A percentile compares a stretch with the other conserved stretches of the same genome.
Conservation (phyloP, 2,329 filamentous ascomycete genomes). For the Esteya vermicola region DNA sequence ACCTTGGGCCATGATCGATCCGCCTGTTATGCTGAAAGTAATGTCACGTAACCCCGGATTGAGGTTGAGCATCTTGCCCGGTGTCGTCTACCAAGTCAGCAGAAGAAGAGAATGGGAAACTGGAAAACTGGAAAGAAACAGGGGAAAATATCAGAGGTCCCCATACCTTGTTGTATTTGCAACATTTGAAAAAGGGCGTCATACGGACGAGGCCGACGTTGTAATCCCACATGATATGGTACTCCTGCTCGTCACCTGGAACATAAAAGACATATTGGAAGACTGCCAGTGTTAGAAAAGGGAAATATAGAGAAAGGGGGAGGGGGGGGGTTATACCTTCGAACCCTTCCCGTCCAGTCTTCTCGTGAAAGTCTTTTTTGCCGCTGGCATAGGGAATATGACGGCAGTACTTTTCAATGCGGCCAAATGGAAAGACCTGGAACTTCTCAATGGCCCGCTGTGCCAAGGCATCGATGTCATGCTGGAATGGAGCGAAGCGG, state of each 20-base stretch:
- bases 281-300: conserved; percentile 30
- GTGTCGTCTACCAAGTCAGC: conserved; percentile 59
- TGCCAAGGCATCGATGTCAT: conserved; percentile 39
- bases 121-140: no score
- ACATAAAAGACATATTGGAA: conserved; percentile 73
- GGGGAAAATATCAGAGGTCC: not conserved
- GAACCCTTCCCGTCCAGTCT: conserved; percentile 77
- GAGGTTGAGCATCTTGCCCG: conserved; percentile 63
- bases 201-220: conserved; percentile 87
- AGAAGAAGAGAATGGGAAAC: no score
- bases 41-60: conserved; percentile 82
- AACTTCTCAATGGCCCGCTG: conserved; percentile 46
- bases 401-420: conserved; percentile 46
- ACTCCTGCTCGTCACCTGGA: conserved; percentile 48
- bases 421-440: conserved; percentile 49
- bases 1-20: conserved; percentile 83
- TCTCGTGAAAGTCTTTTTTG: conserved; percentile 77
- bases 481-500: conserved; percentile 61
- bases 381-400: conserved; percentile 92
- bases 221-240: conserved; percentile 92
- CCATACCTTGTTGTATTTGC: conserved; percentile 73
- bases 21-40: conserved; percentile 87
- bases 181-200: conserved; percentile 88
- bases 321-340: conserved; percentile 48
- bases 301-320: not conserved